phyloP scores from a whole-genome alignment of 2,329 filamentous ascomycete genomes.

The Pleomassaria siparia region DNA sequence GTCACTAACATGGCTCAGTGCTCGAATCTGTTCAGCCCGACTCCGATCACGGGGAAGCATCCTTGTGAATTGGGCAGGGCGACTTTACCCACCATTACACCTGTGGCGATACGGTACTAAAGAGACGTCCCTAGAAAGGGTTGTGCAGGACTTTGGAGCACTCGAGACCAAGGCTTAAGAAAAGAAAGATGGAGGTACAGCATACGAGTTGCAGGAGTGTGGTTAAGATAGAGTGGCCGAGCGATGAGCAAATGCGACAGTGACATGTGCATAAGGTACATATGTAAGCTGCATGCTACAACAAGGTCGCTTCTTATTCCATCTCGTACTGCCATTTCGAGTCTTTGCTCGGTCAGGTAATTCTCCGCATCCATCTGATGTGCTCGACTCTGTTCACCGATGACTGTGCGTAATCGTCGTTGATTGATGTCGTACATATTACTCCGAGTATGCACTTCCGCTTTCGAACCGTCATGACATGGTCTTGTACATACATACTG shows the following conservation, averaged over 20 bases:
- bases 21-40: constrained; percentile 22
- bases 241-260: not conserved
- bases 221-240: not conserved
- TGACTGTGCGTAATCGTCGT: too few species aligned
- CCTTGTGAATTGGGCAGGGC: constrained; percentile 27
- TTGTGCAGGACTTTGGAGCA: too few species aligned
- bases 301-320: not conserved
- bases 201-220: not conserved
- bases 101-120: not conserved
- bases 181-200: not conserved
- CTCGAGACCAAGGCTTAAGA: not conserved
- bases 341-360: constrained; percentile 1
- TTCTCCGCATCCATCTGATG: not conserved
- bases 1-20: constrained; percentile 19
- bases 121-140: not conserved
- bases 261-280: not conserved
- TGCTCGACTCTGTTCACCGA: too few species aligned
- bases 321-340: not conserved
- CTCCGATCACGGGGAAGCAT: constrained; percentile 25
- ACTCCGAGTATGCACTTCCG: too few species aligned
- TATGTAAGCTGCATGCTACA: constrained; percentile 3
- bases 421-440: too few species aligned
- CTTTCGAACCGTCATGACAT: too few species aligned
- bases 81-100: not conserved
- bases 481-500: too few species aligned